These are phyloP conservation scores for Penicillium sp. DNA, from an alignment of 2,329 filamentous ascomycete species.

Conservation along the genomic window DNA sequence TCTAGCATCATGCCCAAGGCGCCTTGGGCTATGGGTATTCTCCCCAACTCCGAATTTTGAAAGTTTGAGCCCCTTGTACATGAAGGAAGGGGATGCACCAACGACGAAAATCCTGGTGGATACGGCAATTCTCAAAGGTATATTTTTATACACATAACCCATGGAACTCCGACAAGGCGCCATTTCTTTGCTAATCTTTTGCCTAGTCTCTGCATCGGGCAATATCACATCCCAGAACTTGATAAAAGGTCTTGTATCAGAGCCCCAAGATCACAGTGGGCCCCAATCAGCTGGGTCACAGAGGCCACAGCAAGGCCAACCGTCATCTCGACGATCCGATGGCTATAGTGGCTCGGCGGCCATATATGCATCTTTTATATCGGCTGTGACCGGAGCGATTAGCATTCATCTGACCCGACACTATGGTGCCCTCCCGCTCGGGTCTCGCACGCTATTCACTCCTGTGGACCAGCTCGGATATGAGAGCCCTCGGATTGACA, in stretches of 20 bases:
- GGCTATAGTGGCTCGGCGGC: constrained; percentile 31
- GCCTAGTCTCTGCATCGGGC: constrained; percentile 34
- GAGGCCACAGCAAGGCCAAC: constrained; percentile 22
- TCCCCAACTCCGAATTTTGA: constrained; percentile 39
- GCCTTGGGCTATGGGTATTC: constrained; percentile 40
- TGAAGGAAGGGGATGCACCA: constrained; percentile 23
- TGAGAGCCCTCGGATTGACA: constrained; percentile 26
- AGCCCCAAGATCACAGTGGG: constrained; percentile 22
- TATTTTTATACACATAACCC: not conserved
- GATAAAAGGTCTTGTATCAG: constrained; percentile 34
- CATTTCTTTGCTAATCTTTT: constrained; percentile 3
- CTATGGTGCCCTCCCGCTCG: constrained; percentile 38
- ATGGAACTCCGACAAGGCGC: not conserved
- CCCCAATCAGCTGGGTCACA: constrained; percentile 21
- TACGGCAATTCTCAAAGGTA: constrained; percentile 34
- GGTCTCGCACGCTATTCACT: constrained; percentile 40
- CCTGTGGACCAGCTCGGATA: constrained; percentile 30
- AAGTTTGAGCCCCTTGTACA: constrained; percentile 28
- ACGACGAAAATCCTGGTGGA: constrained; percentile 31
- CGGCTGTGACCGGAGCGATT: constrained; percentile 36
- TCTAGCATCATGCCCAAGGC: constrained; percentile 37
- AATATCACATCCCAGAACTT: constrained; percentile 34
- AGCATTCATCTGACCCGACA: constrained; percentile 35
- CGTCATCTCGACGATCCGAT: constrained; percentile 27
- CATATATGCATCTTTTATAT: constrained; percentile 40